A percentile compares a stretch with the other conserved stretches of the same genome.
phyloP scores from a whole-genome alignment of 495 filamentous ascomycete genomes.

The Annulohypoxylon stygium region DNA sequence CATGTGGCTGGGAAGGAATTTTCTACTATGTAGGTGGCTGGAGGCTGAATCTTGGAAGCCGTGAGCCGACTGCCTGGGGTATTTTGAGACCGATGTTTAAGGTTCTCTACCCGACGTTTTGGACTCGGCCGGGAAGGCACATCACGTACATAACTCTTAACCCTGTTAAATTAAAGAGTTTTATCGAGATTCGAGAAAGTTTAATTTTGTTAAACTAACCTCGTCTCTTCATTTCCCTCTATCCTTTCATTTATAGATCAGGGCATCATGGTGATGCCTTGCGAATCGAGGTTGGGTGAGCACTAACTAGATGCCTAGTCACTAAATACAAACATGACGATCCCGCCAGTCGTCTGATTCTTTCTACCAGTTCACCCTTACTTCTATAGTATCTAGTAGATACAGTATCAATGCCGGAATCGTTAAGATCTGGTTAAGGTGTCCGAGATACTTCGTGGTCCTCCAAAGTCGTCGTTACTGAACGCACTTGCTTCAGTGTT shows the following conservation, averaged over 20 bases:
- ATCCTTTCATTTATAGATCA: neutral
- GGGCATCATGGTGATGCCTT: neutral
- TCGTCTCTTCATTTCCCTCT: neutral
- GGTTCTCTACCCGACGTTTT: conserved; percentile 22
- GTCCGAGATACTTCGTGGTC: neutral
- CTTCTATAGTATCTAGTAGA: neutral
- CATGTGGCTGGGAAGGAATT: conserved; percentile 28
- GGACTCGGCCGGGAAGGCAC: conserved; percentile 15
- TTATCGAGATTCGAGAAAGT: conserved; percentile 19
- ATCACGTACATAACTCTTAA: conserved; percentile 17
- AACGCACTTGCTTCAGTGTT: no score
- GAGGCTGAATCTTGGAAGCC: conserved; percentile 8
- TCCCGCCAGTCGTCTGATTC: neutral
- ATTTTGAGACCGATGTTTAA: neutral
- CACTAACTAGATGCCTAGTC: no score
- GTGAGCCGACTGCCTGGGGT: conserved; percentile 1
- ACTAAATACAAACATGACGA: no score
- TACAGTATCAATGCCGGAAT: neutral
- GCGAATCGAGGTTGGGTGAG: no score
- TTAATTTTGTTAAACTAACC: conserved; percentile 1
- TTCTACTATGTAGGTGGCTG: conserved; percentile 17
- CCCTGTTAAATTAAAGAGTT: neutral
- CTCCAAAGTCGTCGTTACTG: no score
- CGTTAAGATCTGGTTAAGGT: neutral
- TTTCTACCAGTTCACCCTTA: neutral